Evolutionary conservation across 2,329 filamentous ascomycete genomes (phyloP).

Genomic region (Berkeleyomyces rouxiae): DNA sequence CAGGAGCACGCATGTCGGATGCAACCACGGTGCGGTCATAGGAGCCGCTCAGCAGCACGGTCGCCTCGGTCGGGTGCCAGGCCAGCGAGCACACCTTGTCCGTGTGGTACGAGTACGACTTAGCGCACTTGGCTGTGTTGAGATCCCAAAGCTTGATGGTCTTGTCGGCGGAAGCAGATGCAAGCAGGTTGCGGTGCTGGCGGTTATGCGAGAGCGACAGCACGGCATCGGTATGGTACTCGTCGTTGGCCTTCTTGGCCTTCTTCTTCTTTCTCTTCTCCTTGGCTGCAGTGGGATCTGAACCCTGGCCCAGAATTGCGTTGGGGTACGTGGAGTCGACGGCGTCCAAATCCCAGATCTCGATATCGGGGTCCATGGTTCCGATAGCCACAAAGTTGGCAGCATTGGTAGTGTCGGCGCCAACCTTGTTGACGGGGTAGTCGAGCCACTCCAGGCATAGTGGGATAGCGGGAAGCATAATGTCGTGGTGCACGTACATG

Average conservation of each 20-base stretch:
- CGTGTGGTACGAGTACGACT: slow-evolving; percentile 89
- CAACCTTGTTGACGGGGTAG: slow-evolving; percentile 62
- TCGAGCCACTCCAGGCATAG: slow-evolving; percentile 93
- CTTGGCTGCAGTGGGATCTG: slow-evolving; percentile 37
- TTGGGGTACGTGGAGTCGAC: slow-evolving; percentile 98
- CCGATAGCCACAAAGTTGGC: slow-evolving; percentile 92
- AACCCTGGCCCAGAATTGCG: slow-evolving; percentile 71
- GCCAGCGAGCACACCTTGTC: slow-evolving; percentile 95
- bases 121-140: slow-evolving; percentile 78
- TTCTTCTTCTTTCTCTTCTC: slow-evolving; percentile 79
- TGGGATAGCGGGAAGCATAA: slow-evolving; percentile 95
- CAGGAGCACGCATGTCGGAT: slow-evolving; percentile 90
- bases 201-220: slow-evolving; percentile 83
- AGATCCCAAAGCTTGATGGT: slow-evolving; percentile 98
- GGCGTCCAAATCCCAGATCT: slow-evolving; percentile 93
- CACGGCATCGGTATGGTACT: slow-evolving; percentile 88
- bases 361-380: slow-evolving; percentile 96
- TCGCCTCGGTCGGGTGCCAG: slow-evolving; percentile 80
- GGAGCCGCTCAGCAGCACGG: slow-evolving; percentile 76
- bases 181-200: slow-evolving; percentile 83
- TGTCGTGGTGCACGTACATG: slow-evolving; percentile 97
- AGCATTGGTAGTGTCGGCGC: slow-evolving; percentile 42
- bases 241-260: slow-evolving; percentile 71
- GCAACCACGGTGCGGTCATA: slow-evolving; percentile 90
- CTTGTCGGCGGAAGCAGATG: slow-evolving; percentile 88